phyloP scores from a whole-genome alignment of 2,329 filamentous ascomycete genomes.

The Ascochyta pisi region DNA sequence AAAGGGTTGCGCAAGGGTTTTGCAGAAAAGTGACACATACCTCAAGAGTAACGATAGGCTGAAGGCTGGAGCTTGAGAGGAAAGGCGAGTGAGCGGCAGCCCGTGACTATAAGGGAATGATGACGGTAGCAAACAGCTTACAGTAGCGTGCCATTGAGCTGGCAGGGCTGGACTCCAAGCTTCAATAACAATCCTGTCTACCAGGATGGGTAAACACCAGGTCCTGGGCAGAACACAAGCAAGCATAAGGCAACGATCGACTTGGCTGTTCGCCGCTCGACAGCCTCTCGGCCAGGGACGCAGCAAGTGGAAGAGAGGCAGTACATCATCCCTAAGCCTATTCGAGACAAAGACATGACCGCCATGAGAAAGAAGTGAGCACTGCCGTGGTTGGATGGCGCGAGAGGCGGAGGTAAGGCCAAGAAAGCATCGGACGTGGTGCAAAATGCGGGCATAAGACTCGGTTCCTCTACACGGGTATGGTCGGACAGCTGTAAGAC shows the following conservation, averaged over 20 bases:
- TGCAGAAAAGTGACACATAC: slow-evolving; percentile 29
- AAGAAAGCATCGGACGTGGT: slow-evolving; percentile 25
- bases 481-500: slow-evolving; percentile 20
- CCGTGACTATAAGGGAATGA: slow-evolving; percentile 38
- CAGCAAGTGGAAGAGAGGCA: slow-evolving; percentile 21
- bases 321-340: slow-evolving; percentile 30
- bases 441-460: slow-evolving; percentile 33
- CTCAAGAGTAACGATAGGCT: slow-evolving; percentile 38
- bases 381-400: slow-evolving; percentile 30
- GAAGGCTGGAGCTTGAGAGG: slow-evolving; percentile 29
- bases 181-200: slow-evolving; percentile 33
- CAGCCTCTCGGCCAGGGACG: slow-evolving; percentile 24
- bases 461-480: slow-evolving; percentile 29
- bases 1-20: slow-evolving; percentile 13
- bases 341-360: slow-evolving; percentile 22
- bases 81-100: slow-evolving; percentile 24
- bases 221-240: slow-evolving; percentile 31
- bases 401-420: slow-evolving; percentile 27
- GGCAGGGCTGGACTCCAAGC: slow-evolving; percentile 37
- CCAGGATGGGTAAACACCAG: slow-evolving; percentile 34
- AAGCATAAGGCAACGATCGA: slow-evolving; percentile 26
- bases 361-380: slow-evolving; percentile 29
- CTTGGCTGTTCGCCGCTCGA: slow-evolving; percentile 20
- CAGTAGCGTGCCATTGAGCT: slow-evolving; percentile 30
- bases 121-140: slow-evolving; percentile 28